Base-by-base conservation (phyloP, 352 stramenopile genomes). In the Phytophthora constricta region DNA sequence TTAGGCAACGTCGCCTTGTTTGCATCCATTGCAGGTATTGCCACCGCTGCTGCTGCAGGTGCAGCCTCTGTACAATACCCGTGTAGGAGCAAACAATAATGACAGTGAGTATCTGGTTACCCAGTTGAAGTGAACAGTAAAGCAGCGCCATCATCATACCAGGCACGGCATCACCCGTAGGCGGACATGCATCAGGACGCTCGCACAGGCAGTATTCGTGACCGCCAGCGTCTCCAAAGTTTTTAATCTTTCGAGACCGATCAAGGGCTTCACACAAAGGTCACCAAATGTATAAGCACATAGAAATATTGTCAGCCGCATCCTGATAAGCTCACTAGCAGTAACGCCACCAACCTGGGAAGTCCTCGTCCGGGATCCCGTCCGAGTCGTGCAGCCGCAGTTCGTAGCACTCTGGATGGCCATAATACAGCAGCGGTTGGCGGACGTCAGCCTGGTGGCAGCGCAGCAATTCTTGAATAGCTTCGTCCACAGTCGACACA, bases 191-290 rank as follows among this genome's bases (percentile, higher is more conserved):
- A 57, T 96, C 89, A 1, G 89, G 87, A 19, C 89, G 82, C 28
- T 96, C 89, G 60, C 89, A 96, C 27, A 96, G 68, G 58, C 89
- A 96, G 57, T 94, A 96, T 51, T 95, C 87, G 46, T 96, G 89
- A 4, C 86, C 87, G 0, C 87, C 88, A 28, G 87, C 87, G 57
- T 96, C 88, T n/a, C 89, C 89, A 77, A 96, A 95, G 70, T 95
- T 95, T 68, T 96, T 96, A 59, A 96, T 96, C 67, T 94, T 95
- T 8, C 89, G 74, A 5, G 87, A 95, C 14, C 87, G 80, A 53
- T 96, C 87, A 14, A 96, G 66, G 4, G 89, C 89, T 94, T 49
- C 9, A 23, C 34, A 47, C 19, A 22, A 47, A 47, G 31, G 13
- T 10, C 19, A 34, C 17, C 20, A 67, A n/a, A n/a, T n/a, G 28